Evolutionary conservation across 116 monocot genomes (phyloP).

Genomic region (Iris pallida): DNA sequence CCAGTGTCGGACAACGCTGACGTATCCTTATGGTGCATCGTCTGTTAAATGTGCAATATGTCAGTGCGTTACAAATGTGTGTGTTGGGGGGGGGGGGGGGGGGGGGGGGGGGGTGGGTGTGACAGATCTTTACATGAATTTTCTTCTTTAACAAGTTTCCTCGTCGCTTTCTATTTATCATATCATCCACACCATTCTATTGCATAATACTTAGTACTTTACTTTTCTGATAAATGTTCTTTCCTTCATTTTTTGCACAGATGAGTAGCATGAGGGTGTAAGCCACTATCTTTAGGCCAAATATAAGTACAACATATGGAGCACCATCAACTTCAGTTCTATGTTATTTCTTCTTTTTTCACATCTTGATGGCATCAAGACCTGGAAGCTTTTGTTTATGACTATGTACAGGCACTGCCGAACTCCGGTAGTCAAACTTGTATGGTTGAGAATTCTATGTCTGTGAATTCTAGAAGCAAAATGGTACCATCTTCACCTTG

Average conservation of each 20-base stretch:
- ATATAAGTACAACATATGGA: conserved; percentile 10
- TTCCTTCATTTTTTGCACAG: conserved; percentile 21
- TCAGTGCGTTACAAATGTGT: conserved; percentile 75
- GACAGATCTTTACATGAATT: neutral
- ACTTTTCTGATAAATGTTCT: neutral
- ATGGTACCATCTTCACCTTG: conserved; percentile 13
- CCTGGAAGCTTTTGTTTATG: neutral
- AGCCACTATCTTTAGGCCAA: conserved; percentile 32
- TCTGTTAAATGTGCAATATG: conserved; percentile 89
- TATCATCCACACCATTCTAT: neutral
- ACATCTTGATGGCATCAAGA: neutral
- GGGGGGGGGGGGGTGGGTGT: conserved; percentile 44
- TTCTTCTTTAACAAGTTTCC: neutral
- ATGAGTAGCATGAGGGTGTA: conserved; percentile 30
- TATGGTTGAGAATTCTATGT: conserved; percentile 26
- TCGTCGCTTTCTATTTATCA: neutral
- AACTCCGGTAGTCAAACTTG: conserved; percentile 5
- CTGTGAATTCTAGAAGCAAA: conserved; percentile 16
- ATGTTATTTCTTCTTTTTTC: conserved; percentile 14
- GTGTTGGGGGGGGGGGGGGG: too few relatives aligned
- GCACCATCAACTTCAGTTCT: conserved; percentile 48
- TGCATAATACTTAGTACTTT: neutral
- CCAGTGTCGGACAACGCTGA: conserved; percentile 67
- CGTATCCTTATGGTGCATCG: conserved; percentile 88
- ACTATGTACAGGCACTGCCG: neutral